Evolutionary conservation across 805 yeast genomes (phyloP), one percentile per base, ranked within the genome.

Genomic region (Yarrowia phangngaensis): DNA sequence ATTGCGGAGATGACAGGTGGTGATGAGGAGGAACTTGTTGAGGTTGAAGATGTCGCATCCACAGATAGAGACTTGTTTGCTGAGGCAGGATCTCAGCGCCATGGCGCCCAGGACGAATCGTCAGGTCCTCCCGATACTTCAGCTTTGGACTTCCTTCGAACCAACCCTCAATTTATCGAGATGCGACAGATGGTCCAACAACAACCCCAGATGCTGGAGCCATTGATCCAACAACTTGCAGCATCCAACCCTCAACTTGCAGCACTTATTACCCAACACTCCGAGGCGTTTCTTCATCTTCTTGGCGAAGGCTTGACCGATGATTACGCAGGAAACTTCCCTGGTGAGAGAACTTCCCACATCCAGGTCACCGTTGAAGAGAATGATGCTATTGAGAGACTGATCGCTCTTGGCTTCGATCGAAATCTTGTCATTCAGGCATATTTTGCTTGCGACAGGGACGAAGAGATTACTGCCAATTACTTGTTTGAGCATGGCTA

Each of bases 401-500:
- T 92, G 56, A 83, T 95, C 64, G 97, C 84, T 66, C 73, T 92
- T 56, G 98, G 98, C 0, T 92, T 92, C 60, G 95, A 87, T 56
- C 77, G 95, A 57, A 75, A 81, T 57, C 70, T 83, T 51, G 98
- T 85, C 34, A 78, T 88, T 53, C 95, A 89, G 70, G 95, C 94
- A 22, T 92, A 86, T 70, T 81, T 92, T 74, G 97, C 97, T 31
- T 92, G 98, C 67, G 98, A 92, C 61, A 90, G 88, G 70, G 87
- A 92, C 67, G 98, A 92, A 70, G 96, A 90, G 70, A 76, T 86
- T 60, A 88, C 98, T 32, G 98, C 97, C 16, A 92, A 92, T 69
- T 78, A 87, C 61, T 72, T 92, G 58, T 84, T 92, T 48, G 74
- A 70, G 58, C 69, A 70, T 50, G 72, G 68, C 24, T 28, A 50